A percentile compares a stretch with the other conserved stretches of the same genome.
Conservation (phyloP, 129 eudicot species). For the Helianthus annuus region DNA sequence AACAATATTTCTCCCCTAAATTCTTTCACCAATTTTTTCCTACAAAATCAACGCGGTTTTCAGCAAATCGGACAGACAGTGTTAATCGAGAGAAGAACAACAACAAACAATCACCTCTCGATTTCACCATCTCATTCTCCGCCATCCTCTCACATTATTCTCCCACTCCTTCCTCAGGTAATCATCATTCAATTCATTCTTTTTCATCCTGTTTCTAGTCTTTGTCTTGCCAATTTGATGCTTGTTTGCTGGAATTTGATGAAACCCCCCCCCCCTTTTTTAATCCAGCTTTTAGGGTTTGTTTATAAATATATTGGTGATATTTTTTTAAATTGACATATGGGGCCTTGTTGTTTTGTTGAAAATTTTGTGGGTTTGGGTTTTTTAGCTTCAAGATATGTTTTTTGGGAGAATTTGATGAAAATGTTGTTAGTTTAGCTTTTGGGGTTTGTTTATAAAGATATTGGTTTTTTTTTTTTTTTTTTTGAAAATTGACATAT, state of each 20-base stretch:
- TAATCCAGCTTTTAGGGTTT: not conserved
- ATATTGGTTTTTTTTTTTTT: slow-evolving; percentile 4
- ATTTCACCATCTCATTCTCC: slow-evolving; percentile 20
- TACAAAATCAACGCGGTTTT: slow-evolving; percentile 25
- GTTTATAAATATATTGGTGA: not conserved
- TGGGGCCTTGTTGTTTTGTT: no score
- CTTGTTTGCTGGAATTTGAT: not conserved
- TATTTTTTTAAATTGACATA: not conserved
- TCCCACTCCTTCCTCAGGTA: slow-evolving; percentile 29
- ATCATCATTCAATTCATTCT: not conserved
- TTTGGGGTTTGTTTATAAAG: not conserved
- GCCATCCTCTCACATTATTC: slow-evolving; percentile 8
- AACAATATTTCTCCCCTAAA: not conserved
- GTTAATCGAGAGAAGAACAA: slow-evolving; percentile 18
- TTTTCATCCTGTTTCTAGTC: not conserved
- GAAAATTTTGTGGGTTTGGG: no score
- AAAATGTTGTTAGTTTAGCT: not conserved
- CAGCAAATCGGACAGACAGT: slow-evolving; percentile 29
- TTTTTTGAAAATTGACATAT: no score
- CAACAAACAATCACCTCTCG: not conserved
- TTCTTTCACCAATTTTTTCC: not conserved
- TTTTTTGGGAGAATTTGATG: not conserved
- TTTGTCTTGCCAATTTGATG: no score
- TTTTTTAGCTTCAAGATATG: no score
- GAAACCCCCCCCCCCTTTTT: no score